These are phyloP conservation scores for Globisporangium cederbergense DNA, from an alignment of 352 stramenopile genomes.

Conservation along the genomic window DNA sequence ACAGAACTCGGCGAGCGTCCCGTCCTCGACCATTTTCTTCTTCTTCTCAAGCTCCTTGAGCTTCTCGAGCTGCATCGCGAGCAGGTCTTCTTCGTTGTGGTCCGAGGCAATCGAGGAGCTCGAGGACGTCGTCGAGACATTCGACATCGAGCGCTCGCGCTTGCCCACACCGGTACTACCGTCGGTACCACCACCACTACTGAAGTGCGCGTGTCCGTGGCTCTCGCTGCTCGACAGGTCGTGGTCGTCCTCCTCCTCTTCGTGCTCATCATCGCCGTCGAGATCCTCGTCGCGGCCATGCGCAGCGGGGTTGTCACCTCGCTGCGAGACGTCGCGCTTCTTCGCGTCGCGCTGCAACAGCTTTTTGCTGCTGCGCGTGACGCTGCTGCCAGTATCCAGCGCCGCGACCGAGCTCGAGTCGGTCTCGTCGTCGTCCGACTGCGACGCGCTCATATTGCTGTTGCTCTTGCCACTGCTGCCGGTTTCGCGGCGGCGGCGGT, in stretches of 20 bases:
- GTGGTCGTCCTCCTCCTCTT: conserved; percentile 25
- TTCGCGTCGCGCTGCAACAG: conserved; percentile 21
- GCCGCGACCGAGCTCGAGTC: conserved; percentile 43
- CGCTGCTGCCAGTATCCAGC: conserved; percentile 20
- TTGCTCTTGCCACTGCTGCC: conserved; percentile 21
- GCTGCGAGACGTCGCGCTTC: conserved; percentile 15
- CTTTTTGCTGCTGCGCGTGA: conserved; percentile 20
- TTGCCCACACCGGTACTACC: conserved; percentile 9
- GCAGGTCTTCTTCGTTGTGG: conserved; percentile 33
- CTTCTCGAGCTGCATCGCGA: conserved; percentile 43
- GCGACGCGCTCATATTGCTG: conserved; percentile 26
- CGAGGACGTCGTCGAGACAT: conserved; percentile 62
- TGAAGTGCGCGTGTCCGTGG: conserved; percentile 15
- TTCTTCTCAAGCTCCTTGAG: conserved; percentile 78
- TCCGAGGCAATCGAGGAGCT: conserved; percentile 50
- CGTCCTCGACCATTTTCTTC: conserved; percentile 81
- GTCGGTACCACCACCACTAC: conserved; percentile 2
- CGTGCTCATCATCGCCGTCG: conserved; percentile 25
- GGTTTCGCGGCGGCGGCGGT: conserved; percentile 31
- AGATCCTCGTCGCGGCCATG: conserved; percentile 22
- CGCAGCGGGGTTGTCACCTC: conserved; percentile 12
- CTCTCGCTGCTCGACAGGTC: conserved; percentile 17
- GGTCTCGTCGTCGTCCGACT: conserved; percentile 58
- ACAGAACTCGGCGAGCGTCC: conserved; percentile 78
- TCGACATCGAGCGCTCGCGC: conserved; percentile 61